Evolutionary conservation across 495 filamentous ascomycete genomes (phyloP).

Genomic region (Umbilicaria muhlenbergii): DNA sequence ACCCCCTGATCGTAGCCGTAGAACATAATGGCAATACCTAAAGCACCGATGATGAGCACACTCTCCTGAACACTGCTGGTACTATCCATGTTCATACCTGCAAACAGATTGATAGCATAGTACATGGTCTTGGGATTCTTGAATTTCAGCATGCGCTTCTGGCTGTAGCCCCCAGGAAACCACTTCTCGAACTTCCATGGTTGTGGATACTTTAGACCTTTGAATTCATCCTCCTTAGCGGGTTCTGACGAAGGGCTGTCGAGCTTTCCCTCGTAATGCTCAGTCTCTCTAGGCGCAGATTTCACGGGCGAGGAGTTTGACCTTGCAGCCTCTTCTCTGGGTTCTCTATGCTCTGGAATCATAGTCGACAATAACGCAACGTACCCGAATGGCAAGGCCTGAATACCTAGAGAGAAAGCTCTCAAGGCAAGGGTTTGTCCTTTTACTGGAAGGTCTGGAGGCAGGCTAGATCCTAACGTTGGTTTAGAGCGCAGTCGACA

Average conservation of each 20-base stretch:
- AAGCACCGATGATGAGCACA: neutral
- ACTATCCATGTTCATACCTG: slow-evolving; percentile 2
- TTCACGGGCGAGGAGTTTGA: too few relatives aligned
- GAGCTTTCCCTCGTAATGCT: slow-evolving; percentile 21
- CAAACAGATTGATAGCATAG: slow-evolving; percentile 15
- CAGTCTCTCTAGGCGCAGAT: slow-evolving; percentile 5
- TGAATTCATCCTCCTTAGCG: slow-evolving; percentile 5
- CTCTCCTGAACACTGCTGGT: neutral
- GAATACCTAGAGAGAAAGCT: too few relatives aligned
- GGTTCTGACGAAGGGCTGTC: slow-evolving; percentile 19
- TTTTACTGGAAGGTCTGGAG: too few relatives aligned
- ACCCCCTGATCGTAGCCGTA: slow-evolving; percentile 24
- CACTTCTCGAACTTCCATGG: slow-evolving; percentile 15
- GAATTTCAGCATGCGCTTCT: slow-evolving; percentile 14
- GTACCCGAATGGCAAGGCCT: too few relatives aligned
- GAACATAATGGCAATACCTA: slow-evolving; percentile 20
- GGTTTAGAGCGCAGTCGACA: too few relatives aligned
- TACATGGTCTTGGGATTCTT: slow-evolving; percentile 17
- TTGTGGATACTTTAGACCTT: slow-evolving; percentile 10
- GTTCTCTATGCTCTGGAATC: too few relatives aligned
- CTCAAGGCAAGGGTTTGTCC: too few relatives aligned
- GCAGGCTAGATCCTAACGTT: too few relatives aligned
- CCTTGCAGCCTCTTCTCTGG: too few relatives aligned
- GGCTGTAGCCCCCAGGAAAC: slow-evolving; percentile 12
- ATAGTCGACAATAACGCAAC: too few relatives aligned